A percentile compares a stretch with the other conserved stretches of the same genome.
phyloP scores from a whole-genome alignment of 495 filamentous ascomycete genomes.

The Lophiotrema nucula region DNA sequence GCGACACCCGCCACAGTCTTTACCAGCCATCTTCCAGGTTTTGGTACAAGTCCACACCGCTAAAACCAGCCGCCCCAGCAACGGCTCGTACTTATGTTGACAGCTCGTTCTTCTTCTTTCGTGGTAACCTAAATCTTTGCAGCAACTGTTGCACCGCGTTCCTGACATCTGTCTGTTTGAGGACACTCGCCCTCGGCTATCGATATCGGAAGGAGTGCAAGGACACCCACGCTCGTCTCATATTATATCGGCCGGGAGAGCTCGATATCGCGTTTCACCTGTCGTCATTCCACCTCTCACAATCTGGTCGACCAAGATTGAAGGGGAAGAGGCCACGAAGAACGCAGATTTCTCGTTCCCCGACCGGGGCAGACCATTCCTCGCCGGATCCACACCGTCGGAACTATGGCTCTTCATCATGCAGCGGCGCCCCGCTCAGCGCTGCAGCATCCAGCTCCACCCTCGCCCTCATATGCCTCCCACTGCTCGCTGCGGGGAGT shows the following conservation, averaged over 20 bases:
- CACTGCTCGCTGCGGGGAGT: slow-evolving; percentile 25
- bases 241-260: slow-evolving; percentile 12
- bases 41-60: too few species aligned
- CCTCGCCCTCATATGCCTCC: slow-evolving; percentile 26
- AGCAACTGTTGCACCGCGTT: slow-evolving; percentile 10
- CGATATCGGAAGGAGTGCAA: slow-evolving; percentile 1
- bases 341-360: slow-evolving; percentile 12
- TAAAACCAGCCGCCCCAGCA: too few species aligned
- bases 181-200: background rate
- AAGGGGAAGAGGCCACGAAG: slow-evolving; percentile 11
- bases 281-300: background rate
- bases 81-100: too few species aligned
- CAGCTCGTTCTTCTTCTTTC: background rate
- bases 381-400: slow-evolving; percentile 1
- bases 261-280: slow-evolving; percentile 24
- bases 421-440: background rate
- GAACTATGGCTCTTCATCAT: slow-evolving; percentile 11
- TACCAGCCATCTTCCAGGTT: too few species aligned
- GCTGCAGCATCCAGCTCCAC: slow-evolving; percentile 5
- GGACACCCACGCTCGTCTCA: slow-evolving; percentile 2
- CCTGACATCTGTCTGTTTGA: background rate
- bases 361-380: slow-evolving; percentile 11
- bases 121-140: background rate
- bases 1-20: too few species aligned
- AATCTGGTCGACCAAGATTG: slow-evolving; percentile 1